Base-by-base conservation (phyloP, 768 basidiomycete genomes). In the Mycena floridula region DNA sequence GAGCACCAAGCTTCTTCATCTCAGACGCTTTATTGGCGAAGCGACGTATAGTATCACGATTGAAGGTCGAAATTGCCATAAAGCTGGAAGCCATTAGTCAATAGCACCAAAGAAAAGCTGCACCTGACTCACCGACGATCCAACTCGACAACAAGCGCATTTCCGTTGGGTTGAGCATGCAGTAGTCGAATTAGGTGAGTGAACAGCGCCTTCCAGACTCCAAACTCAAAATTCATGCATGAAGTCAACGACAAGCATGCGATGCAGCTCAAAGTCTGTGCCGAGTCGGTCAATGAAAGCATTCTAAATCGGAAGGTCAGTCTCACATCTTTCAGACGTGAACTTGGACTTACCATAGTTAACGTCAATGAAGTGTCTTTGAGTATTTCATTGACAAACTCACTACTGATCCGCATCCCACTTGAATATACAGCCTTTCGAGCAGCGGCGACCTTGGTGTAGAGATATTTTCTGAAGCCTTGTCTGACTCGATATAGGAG, bases 11-110 rank as follows among this genome's bases (percentile, higher is more conserved):
- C n/a, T n/a, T n/a, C n/a, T n/a, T n/a, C n/a, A n/a, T n/a, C n/a
- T n/a, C n/a, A n/a, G n/a, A n/a, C n/a, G 59, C 46, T 38, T 64
- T 63, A 1, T 42, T 26, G 2, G 50, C 37, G 43, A 70, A 68
- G 5, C 47, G n/a, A n/a, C n/a, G n/a, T n/a, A n/a, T n/a, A n/a
- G n/a, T n/a, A n/a, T n/a, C n/a, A n/a, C n/a, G n/a, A 0, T 54
- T 53, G 44, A 61, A 61, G 5, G 50, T 43, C 4, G 56, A 51
- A n/a, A 58, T 41, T 21, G 26, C 26, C 2, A 50, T n/a, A n/a
- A n/a, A n/a, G n/a, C n/a, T n/a, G n/a, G n/a, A n/a, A n/a, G n/a
- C n/a, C n/a, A 15, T 41, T 9, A 18, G 15, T 25, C n/a, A 21
- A 35, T 9, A 6, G 8, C 7, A 42, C 3, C 3, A 13, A 26